Evolutionary conservation across 495 filamentous ascomycete genomes (phyloP), one percentile per base, ranked within the genome.

Genomic region (Aspergillus leporis): DNA sequence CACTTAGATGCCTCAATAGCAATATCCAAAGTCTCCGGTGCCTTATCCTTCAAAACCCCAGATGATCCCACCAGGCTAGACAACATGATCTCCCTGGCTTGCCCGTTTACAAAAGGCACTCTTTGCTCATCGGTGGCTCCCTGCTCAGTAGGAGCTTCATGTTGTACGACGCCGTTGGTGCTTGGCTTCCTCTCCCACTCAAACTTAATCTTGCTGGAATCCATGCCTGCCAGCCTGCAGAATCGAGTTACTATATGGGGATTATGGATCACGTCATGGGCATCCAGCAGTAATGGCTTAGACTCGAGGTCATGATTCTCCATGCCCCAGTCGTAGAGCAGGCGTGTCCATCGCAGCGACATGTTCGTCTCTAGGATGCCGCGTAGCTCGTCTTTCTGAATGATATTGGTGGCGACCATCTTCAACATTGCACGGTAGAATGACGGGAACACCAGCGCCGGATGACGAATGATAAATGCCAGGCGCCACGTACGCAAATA

Each of bases 401-500:
- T 31, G 9, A 56, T 30, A 3, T 63, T 70, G 32, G 56, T 53
- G 13, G 61, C 54, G 9, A 61, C 48, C 25, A 66, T 56, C 32
- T 66, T 64, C n/a, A 5, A 6, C 55, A 68, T 62, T 0, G 75
- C 64, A 18, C 76, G 75, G 51, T 71, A 72, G 5, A 66, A 56
- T 0, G 72, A 76, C 13, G 78, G 72, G 25, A 74, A 69, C 34
- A 71, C 66, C 34, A 78, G 58, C 16, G 72, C 70, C 5, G 78
- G 78, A 53, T 80, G 74, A 9, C 78, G 72, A 46, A 80, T 74
- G 31, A 79, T 61, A 55, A 80, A 77, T 4, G 71, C 71, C 31
- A 73, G 60, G 16, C 61, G 58, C 64, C 70, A 76, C 4, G 60
- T 66, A 3, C 59, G 61, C 28, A 80, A 65, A 52, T 74, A 70